phyloP scores from a whole-genome alignment of 139 green algal species.

The Chlamydomonas eustigma region DNA sequence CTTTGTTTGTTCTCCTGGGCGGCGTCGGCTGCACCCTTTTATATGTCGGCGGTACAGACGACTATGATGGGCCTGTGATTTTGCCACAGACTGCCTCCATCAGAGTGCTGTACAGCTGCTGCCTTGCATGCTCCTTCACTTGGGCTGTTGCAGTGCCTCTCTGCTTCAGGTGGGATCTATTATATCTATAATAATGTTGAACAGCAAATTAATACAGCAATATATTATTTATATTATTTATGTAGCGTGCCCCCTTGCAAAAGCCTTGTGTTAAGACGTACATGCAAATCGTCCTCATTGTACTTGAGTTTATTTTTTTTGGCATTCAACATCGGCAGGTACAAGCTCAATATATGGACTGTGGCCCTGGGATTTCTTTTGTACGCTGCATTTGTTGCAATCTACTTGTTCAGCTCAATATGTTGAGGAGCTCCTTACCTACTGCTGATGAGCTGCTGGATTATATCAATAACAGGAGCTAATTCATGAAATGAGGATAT shows the following conservation, averaged over 20 bases:
- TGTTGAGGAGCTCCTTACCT: no score
- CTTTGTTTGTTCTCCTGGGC: conserved; percentile 48
- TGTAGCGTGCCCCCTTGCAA: neutral
- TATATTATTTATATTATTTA: no score
- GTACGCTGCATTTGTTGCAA: conserved; percentile 33
- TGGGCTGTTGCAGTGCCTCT: conserved; percentile 3
- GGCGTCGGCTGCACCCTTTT: conserved; percentile 14
- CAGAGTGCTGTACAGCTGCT: neutral
- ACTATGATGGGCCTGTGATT: neutral
- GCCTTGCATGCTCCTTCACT: neutral
- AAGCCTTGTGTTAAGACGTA: neutral
- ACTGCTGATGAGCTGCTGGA: no score
- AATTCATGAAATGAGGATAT: no score
- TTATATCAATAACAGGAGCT: no score
- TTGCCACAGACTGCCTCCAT: neutral
- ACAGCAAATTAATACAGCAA: neutral
- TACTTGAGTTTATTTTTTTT: no score
- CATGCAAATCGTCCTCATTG: no score
- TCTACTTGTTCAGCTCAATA: conserved; percentile 2
- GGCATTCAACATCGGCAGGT: conserved; percentile 11
- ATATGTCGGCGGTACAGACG: neutral
- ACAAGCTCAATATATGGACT: conserved; percentile 21
- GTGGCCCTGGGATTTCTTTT: conserved; percentile 16
- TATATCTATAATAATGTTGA: neutral
- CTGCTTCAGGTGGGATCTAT: neutral